A percentile compares a stretch with the other conserved stretches of the same genome.
phyloP scores from a whole-genome alignment of 352 stramenopile species.

The Phytophthora pistaciae region DNA sequence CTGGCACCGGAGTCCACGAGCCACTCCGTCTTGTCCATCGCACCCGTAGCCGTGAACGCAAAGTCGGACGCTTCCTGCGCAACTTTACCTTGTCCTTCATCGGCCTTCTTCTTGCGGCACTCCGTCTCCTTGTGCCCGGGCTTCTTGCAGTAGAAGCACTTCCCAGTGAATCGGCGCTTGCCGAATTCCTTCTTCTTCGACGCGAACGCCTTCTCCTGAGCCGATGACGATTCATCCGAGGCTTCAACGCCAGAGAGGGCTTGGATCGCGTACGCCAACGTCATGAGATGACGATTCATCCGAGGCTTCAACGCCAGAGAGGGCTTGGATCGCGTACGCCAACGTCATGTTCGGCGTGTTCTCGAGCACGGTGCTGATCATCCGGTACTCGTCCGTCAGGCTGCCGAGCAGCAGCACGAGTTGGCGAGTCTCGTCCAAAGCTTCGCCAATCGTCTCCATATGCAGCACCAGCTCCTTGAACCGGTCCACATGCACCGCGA shows the following conservation, averaged over 20 bases:
- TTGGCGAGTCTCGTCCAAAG: constrained; percentile 24
- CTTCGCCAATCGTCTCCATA: constrained; percentile 9
- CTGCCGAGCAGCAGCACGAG: constrained; percentile 36
- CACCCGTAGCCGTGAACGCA: neutral
- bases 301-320: constrained; percentile 9
- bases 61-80: neutral
- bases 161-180: constrained; percentile 11
- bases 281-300: too few relatives aligned
- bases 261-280: constrained; percentile 8
- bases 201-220: constrained; percentile 14
- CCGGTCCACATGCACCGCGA: constrained; percentile 8
- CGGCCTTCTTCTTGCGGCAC: constrained; percentile 16
- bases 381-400: constrained; percentile 28
- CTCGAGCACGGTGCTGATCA: constrained; percentile 7
- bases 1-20: neutral
- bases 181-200: constrained; percentile 9
- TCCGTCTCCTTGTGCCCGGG: constrained; percentile 10
- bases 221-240: constrained; percentile 21
- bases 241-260: constrained; percentile 9
- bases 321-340: constrained; percentile 10
- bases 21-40: neutral
- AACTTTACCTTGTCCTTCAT: too few relatives aligned
- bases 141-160: constrained; percentile 26
- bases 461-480: constrained; percentile 4
- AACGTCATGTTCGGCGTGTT: constrained; percentile 17